phyloP scores from a whole-genome alignment of 2,329 filamentous ascomycete genomes.

The Botryotinia globosa region DNA sequence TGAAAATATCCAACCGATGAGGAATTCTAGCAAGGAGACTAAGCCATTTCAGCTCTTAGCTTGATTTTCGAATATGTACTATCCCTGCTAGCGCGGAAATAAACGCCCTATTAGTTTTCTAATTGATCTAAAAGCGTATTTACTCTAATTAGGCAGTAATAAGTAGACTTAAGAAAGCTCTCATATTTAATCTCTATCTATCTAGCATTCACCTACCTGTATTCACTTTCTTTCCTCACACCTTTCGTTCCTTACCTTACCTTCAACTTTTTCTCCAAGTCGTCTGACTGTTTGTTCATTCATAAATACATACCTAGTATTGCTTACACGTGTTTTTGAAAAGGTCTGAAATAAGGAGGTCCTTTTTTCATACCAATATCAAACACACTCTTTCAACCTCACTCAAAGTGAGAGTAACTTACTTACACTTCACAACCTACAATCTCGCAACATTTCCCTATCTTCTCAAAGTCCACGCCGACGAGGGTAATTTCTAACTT shows the following conservation, averaged over 20 bases:
- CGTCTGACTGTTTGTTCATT: background rate
- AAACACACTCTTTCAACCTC: background rate
- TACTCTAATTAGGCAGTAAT: background rate
- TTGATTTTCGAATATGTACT: too few species aligned
- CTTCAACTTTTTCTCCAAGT: background rate
- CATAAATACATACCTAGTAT: background rate
- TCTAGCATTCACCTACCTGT: background rate
- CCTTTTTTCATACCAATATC: background rate
- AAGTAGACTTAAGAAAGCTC: too few species aligned
- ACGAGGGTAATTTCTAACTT: background rate
- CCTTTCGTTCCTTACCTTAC: background rate
- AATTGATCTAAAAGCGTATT: background rate
- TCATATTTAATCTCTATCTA: background rate
- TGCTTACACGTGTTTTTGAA: background rate
- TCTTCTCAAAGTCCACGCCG: background rate
- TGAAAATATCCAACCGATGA: background rate
- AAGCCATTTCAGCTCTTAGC: background rate
- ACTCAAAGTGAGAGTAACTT: background rate
- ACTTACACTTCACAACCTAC: background rate
- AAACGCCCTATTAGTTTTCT: background rate
- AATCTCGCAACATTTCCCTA: background rate
- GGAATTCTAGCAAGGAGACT: background rate
- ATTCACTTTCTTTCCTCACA: background rate
- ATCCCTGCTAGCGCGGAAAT: background rate
- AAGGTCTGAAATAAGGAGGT: background rate